These are phyloP conservation scores for Rhizoclosmatium sp. DNA, from an alignment of 192 early-diverging fungal species.

Conservation along the genomic window DNA sequence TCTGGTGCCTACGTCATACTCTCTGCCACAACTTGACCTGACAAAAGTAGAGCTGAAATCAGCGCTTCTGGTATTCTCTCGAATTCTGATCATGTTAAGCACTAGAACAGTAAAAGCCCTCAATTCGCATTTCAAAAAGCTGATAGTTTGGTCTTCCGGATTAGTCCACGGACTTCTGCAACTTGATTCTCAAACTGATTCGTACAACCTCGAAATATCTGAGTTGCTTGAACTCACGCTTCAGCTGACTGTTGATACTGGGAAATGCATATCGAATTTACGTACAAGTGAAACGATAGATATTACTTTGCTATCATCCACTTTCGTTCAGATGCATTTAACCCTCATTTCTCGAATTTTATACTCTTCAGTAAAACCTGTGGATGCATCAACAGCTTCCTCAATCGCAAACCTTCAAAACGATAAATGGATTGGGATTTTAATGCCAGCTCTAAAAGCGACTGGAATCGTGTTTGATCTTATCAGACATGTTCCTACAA, in stretches of 20 bases:
- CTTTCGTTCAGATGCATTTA: constrained; percentile 22
- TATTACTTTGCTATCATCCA: too few relatives aligned
- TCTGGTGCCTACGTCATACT: neutral
- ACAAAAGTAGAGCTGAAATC: neutral
- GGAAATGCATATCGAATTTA: neutral
- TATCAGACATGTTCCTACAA: neutral
- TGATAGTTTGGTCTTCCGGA: neutral
- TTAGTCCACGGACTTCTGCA: constrained; percentile 16
- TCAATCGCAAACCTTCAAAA: neutral
- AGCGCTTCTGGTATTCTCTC: neutral
- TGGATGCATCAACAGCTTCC: neutral
- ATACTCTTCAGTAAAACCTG: neutral
- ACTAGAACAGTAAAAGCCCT: neutral
- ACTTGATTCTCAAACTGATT: neutral
- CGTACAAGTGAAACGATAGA: neutral
- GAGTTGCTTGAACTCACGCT: constrained; percentile 12
- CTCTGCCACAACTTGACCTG: neutral
- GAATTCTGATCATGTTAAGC: neutral
- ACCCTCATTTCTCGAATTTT: constrained; percentile 14
- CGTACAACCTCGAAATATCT: neutral
- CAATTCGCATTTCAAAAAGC: neutral
- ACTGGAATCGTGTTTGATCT: neutral
- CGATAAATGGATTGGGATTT: constrained; percentile 26
- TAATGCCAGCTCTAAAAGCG: constrained; percentile 4
- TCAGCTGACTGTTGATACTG: constrained; percentile 13